Percentiles rank a stretch among this genome's conserved stretches.
phyloP scores from a whole-genome alignment of 768 basidiomycete species.

The Tricholoma sp. region DNA sequence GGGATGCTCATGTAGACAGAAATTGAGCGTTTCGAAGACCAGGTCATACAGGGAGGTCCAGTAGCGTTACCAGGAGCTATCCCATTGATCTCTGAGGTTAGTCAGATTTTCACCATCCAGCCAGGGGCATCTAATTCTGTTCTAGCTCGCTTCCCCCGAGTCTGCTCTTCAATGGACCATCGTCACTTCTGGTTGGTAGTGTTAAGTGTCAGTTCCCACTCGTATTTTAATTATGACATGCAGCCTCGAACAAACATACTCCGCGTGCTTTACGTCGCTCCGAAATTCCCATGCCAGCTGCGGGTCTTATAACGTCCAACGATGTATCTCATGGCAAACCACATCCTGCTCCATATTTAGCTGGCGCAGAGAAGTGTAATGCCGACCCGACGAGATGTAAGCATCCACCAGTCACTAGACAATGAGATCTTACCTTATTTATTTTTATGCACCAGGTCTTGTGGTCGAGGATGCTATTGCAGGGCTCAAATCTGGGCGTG shows the following conservation, averaged over 20 bases:
- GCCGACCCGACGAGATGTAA: conserved; percentile 54
- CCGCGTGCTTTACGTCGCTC: conserved; percentile 60
- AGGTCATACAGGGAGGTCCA: conserved; percentile 63
- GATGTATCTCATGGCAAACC: conserved; percentile 76
- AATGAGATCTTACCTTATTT: neutral
- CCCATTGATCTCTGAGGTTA: conserved; percentile 51
- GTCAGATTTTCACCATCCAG: neutral
- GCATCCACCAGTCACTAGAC: conserved; percentile 10
- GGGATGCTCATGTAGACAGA: conserved; percentile 42
- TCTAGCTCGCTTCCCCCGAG: conserved; percentile 24
- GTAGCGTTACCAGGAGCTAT: conserved; percentile 63
- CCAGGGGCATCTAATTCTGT: neutral
- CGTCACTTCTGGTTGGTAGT: conserved; percentile 64
- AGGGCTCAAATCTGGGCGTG: conserved; percentile 69
- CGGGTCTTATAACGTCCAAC: conserved; percentile 68
- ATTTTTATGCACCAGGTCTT: conserved; percentile 44
- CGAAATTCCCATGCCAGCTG: conserved; percentile 51
- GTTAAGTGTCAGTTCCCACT: conserved; percentile 1
- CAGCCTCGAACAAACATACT: conserved; percentile 74
- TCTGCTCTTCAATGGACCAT: conserved; percentile 65
- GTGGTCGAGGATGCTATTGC: conserved; percentile 91
- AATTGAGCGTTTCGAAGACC: conserved; percentile 72
- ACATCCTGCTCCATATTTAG: conserved; percentile 83
- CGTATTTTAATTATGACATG: neutral
- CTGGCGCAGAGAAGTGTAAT: conserved; percentile 61